These are phyloP conservation scores for Pseudonitzschia delicatissima DNA, from an alignment of 108 stramenopile genomes.

Conservation along the genomic window DNA sequence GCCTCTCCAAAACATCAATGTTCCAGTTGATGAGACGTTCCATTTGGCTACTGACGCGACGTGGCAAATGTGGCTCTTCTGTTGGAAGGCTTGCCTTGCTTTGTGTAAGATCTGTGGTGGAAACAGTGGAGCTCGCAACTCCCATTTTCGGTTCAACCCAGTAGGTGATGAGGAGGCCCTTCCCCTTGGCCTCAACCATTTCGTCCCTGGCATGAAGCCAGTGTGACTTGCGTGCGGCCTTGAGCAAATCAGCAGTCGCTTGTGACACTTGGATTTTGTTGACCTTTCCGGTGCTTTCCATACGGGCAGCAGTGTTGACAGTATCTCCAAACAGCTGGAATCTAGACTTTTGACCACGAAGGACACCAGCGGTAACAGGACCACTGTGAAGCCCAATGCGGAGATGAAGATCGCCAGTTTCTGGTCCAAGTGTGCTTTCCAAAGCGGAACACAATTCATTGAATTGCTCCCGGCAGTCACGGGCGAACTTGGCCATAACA, in stretches of 20 bases:
- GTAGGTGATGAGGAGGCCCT: conserved; percentile 59
- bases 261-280: conserved; percentile 47
- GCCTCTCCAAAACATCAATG: conserved; percentile 27
- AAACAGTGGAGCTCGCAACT: background rate
- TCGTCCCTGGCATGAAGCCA: conserved; percentile 44
- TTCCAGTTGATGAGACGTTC: conserved; percentile 37
- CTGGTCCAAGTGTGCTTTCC: conserved; percentile 28
- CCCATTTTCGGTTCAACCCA: conserved; percentile 29
- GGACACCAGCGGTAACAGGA: conserved; percentile 58
- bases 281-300: conserved; percentile 52
- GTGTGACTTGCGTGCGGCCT: conserved; percentile 32
- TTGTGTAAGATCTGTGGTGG: too few species aligned
- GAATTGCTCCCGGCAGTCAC: conserved; percentile 43
- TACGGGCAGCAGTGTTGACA: conserved; percentile 63
- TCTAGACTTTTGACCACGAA: conserved; percentile 45
- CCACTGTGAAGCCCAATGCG: conserved; percentile 61
- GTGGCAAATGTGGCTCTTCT: conserved; percentile 6
- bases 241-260: conserved; percentile 48
- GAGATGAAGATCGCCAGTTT: conserved; percentile 39
- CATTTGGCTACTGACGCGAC: conserved; percentile 4
- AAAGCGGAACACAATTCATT: conserved; percentile 27
- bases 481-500: conserved; percentile 49
- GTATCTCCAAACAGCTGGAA: conserved; percentile 76
- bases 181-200: conserved; percentile 55
- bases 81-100: background rate